Evolutionary conservation across 1,284 basidiomycete species (phyloP), one percentile per base, ranked within the genome.

Genomic region (Coniferiporia weirii): DNA sequence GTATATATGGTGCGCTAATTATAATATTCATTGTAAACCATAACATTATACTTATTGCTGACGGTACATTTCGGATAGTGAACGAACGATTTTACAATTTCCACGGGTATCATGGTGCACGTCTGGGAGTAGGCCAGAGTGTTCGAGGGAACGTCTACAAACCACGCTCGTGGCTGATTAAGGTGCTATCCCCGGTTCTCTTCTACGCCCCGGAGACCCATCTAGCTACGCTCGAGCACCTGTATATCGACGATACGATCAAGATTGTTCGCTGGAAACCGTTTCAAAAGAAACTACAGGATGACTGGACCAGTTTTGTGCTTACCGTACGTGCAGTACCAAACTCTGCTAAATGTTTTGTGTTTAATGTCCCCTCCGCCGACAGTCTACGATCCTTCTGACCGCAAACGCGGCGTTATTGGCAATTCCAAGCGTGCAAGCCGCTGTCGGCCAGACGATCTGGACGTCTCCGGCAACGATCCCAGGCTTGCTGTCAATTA

Each of bases 361-460:
- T 36, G 3, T 10, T 20, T 22, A n/a, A 10, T 2, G 3, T 15
- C 19, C 35, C 34, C 38, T 46, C n/a, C 49, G 22, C 12, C 19
- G 15, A 15, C 51, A 80, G 78, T 69, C 72, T 1, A 78, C 76
- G 1, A 73, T 79, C 13, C 61, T 80, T 61, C 65, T 79, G 6
- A 75, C 72, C 58, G 73, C 73, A 1, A 78, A 79, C 61, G 75
- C 79, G 4, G 71, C 71, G 0, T 75, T 80, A 60, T 67, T 81
- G 15, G 72, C 77, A 0, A 76, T 80, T 15, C 75, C 74, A 38
- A 77, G 73, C 54, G 73, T 76, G 1, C 71, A 75, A 59, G 51
- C 52, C 7, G 52, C 40, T 15, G 54, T 64, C 1, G 13, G 51
- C 19, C 32, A 35, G 69, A 1, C 52, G 58, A 34, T 63, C 70